phyloP scores from a whole-genome alignment of 176 grass and related monocot genomes.

The Elaeis guineensis region DNA sequence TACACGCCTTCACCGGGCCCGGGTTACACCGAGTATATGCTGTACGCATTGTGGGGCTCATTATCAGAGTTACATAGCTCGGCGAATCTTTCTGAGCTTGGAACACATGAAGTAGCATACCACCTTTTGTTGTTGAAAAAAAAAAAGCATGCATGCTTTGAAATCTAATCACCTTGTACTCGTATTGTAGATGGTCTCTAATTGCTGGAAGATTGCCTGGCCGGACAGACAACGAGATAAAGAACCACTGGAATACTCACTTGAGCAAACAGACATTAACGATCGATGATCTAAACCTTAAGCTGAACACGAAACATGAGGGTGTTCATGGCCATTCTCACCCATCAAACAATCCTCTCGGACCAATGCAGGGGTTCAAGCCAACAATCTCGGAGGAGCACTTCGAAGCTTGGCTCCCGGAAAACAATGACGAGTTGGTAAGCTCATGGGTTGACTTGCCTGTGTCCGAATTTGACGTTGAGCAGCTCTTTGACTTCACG shows the following conservation, averaged over 20 bases:
- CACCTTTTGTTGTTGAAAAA: too few relatives aligned
- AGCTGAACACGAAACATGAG: conserved; percentile 10
- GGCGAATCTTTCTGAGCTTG: too few relatives aligned
- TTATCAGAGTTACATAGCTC: too few relatives aligned
- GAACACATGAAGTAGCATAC: too few relatives aligned
- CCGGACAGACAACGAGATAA: conserved; percentile 45
- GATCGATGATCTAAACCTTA: conserved; percentile 31
- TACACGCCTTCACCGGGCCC: too few relatives aligned
- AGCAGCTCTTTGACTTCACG: conserved; percentile 17
- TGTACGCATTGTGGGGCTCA: too few relatives aligned
- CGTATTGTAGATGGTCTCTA: conserved; percentile 24
- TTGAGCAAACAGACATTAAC: conserved; percentile 37
- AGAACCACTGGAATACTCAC: conserved; percentile 51
- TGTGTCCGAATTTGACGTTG: conserved; percentile 12
- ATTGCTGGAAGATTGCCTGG: conserved; percentile 35
- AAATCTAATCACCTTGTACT: too few relatives aligned
- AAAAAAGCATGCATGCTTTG: too few relatives aligned
- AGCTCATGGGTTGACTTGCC: conserved; percentile 8
- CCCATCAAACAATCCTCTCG: not conserved
- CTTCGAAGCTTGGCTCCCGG: not conserved
- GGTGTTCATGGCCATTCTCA: not conserved
- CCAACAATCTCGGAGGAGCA: not conserved
- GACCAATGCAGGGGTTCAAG: not conserved
- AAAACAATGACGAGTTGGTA: not conserved
- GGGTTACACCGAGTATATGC: too few relatives aligned